Base-by-base conservation (phyloP, 352 stramenopile species). In the Blastocystis sp. region DNA sequence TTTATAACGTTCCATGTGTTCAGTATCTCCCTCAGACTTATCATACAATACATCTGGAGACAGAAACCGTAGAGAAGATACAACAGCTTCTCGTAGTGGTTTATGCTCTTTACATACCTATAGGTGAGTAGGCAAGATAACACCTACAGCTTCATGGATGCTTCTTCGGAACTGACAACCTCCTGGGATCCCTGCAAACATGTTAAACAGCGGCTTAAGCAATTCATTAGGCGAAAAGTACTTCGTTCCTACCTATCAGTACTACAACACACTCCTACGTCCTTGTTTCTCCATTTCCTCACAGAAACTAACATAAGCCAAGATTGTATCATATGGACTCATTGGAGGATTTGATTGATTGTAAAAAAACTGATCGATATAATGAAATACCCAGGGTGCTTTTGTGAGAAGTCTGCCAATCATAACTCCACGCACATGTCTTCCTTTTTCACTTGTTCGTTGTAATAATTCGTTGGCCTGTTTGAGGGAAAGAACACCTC, bases 331-430 rank as follows among this genome's bases (percentile, higher is more conserved):
- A 30, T 56, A 77, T 33, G 4, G 64, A 30, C 40, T 56, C 33
- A 51, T 30, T 13, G 64, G 30, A 51, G 64, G 64, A 48, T 77
- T 77, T 5, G 33, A 42, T 6, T 53, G 37, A 5, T 42, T 48
- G 24, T 77, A 77, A 30, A 77, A 77, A 35, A 77, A 77, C 30
- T 77, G 64, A 30, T 77, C 64, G 33, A 77, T n/a, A 30, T 56
- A 77, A 19, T 77, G 64, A 51, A 77, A 56, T 11, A 56, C 19
- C 64, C 64, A 77, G 13, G 64, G 64, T 5, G 64, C 64, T 56
- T 77, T 77, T 11, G 64, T 56, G 9, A 77, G 64, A 19, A 77
- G 30, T 22, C 64, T 19, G 15, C 64, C 64, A 56, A 77, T 77
- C 64, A 77, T 77, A n/a, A 77, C 64, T 24, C 64, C 64, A n/a